Conservation (phyloP, 805 yeast species). For the Pichia thaimueangensis region DNA sequence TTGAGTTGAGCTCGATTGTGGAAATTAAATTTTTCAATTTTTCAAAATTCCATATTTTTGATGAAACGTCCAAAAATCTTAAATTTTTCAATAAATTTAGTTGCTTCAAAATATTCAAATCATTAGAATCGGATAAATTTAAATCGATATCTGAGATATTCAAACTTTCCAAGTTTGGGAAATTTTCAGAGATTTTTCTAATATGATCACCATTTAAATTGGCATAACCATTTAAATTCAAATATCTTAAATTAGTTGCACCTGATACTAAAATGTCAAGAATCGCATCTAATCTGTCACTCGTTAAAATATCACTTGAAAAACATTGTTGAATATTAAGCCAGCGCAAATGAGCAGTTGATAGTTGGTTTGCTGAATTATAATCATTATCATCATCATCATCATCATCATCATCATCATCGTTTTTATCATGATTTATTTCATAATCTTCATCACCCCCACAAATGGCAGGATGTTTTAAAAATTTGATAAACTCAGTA, state of each 20-base stretch:
- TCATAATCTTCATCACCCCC: conserved; percentile 19
- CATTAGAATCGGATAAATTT: conserved; percentile 6
- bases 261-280: conserved; percentile 14
- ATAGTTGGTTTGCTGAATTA: not conserved
- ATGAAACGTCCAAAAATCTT: conserved; percentile 9
- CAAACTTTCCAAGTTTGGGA: conserved; percentile 37
- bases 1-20: not conserved
- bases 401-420: conserved; percentile 15
- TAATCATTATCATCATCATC: not conserved
- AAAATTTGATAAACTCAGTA: conserved; percentile 63
- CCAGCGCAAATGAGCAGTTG: conserved; percentile 43
- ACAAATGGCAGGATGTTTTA: conserved; percentile 56
- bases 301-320: conserved; percentile 31
- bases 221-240: conserved; percentile 44
- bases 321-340: conserved; percentile 48
- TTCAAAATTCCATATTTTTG: conserved; percentile 3
- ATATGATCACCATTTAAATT: conserved; percentile 39
- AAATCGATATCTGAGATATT: conserved; percentile 10
- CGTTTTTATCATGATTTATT: not conserved
- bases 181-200: conserved; percentile 33
- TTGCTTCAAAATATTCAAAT: conserved; percentile 38
- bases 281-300: conserved; percentile 6
- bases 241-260: conserved; percentile 39
- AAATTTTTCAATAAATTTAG: conserved; percentile 37
- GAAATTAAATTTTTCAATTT: conserved; percentile 1